phyloP scores from a whole-genome alignment of 805 yeast species.

The Kluyveromyces lactis region DNA sequence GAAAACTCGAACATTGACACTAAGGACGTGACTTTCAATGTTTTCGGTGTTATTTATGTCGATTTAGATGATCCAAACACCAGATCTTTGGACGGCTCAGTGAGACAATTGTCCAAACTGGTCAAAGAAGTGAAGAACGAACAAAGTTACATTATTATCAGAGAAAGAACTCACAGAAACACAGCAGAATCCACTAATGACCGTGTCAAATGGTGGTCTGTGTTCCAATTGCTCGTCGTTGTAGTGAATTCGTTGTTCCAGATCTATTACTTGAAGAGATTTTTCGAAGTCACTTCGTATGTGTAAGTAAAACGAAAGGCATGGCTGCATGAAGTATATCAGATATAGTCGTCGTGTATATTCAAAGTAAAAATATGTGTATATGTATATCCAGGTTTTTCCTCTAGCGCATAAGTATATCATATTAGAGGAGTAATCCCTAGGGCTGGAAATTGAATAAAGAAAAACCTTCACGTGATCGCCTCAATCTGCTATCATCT shows the following conservation, averaged over 20 bases:
- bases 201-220: slow-evolving; percentile 97
- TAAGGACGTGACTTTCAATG: slow-evolving; percentile 90
- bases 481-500: too few species aligned
- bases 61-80: slow-evolving; percentile 69
- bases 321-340: too few species aligned
- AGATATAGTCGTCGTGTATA: too few species aligned
- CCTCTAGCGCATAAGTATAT: too few species aligned
- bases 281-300: slow-evolving; percentile 88
- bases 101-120: slow-evolving; percentile 62
- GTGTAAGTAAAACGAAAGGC: slow-evolving; percentile 41
- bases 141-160: slow-evolving; percentile 80
- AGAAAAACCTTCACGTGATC: too few species aligned
- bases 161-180: slow-evolving; percentile 97
- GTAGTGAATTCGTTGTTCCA: slow-evolving; percentile 85
- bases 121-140: slow-evolving; percentile 87
- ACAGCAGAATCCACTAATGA: slow-evolving; percentile 97
- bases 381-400: too few species aligned
- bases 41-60: slow-evolving; percentile 85
- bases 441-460: too few species aligned
- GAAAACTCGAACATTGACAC: slow-evolving; percentile 65
- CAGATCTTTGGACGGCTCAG: slow-evolving; percentile 77
- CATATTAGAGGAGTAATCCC: too few species aligned
- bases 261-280: slow-evolving; percentile 86
- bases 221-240: slow-evolving; percentile 82
- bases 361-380: too few species aligned